A percentile compares a stretch with the other conserved stretches of the same genome.
These are phyloP conservation scores for Dictyostelium gargantuum DNA, from an alignment of 208 protist genomes.

Conservation along the genomic window DNA sequence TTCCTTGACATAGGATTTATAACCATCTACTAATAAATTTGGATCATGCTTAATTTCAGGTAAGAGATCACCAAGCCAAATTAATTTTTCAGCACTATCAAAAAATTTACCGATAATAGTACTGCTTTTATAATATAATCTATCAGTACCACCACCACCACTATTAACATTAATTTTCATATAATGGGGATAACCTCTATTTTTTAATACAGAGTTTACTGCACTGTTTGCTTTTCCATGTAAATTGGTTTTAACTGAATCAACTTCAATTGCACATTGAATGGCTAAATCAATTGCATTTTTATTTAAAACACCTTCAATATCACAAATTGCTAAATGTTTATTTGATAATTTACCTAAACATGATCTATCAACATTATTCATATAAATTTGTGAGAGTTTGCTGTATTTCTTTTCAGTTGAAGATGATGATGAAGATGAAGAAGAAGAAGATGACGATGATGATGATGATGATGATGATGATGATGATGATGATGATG, in stretches of 20 bases:
- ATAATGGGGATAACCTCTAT: background rate
- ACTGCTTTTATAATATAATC: background rate
- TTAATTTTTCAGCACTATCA: background rate
- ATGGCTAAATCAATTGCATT: background rate
- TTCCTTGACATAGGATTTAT: background rate
- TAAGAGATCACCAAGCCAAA: background rate
- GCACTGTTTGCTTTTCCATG: background rate
- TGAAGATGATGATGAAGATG: background rate
- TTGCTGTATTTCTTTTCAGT: background rate
- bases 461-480: background rate
- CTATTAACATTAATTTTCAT: background rate
- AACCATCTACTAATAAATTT: background rate
- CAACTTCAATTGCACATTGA: constrained; percentile 41
- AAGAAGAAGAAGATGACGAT: background rate
- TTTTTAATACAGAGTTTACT: background rate
- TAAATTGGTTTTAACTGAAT: background rate
- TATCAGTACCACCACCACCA: background rate
- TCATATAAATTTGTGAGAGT: background rate
- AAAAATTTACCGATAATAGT: constrained; percentile 9
- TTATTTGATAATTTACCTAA: background rate
- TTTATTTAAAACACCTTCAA: background rate
- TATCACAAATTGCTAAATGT: background rate
- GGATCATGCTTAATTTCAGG: background rate
- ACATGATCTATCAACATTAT: background rate
- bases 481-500: background rate